Percentiles rank a stretch among this genome's conserved stretches.
These are phyloP conservation scores for Echium plantagineum DNA, from an alignment of 257 asterid genomes.

Conservation along the genomic window DNA sequence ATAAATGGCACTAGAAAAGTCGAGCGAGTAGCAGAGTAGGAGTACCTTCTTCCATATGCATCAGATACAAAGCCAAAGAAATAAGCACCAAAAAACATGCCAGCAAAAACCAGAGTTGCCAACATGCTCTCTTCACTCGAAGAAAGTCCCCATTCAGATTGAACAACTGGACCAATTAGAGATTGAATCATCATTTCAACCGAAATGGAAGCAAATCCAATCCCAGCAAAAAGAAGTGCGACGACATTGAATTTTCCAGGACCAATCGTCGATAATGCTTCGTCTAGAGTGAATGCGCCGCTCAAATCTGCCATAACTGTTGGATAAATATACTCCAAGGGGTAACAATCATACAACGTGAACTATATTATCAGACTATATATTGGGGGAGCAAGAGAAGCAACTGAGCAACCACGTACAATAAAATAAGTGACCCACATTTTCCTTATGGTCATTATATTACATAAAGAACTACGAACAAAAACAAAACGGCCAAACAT, in stretches of 20 bases:
- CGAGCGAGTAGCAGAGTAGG: not conserved
- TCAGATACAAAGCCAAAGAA: conserved; percentile 64
- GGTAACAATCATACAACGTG: too few species aligned
- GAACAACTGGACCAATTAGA: conserved; percentile 65
- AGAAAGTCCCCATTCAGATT: conserved; percentile 60
- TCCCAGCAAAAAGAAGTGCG: conserved; percentile 57
- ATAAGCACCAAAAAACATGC: conserved; percentile 66
- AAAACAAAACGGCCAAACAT: too few species aligned
- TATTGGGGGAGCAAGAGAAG: too few species aligned
- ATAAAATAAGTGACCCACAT: too few species aligned
- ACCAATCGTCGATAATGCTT: conserved; percentile 53
- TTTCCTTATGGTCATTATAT: too few species aligned
- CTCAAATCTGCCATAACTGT: conserved; percentile 35
- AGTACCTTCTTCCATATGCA: conserved; percentile 60
- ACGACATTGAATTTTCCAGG: conserved; percentile 58
- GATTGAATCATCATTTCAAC: conserved; percentile 90
- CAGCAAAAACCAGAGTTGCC: conserved; percentile 62
- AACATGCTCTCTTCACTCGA: conserved; percentile 56
- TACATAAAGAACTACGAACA: too few species aligned
- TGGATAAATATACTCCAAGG: too few species aligned
- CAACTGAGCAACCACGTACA: too few species aligned
- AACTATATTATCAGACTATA: too few species aligned
- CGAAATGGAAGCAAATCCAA: conserved; percentile 68
- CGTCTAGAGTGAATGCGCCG: conserved; percentile 46
- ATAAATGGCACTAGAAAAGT: conserved; percentile 4